phyloP scores from a whole-genome alignment of 805 yeast species.

The Metschnikowia henanensis region DNA sequence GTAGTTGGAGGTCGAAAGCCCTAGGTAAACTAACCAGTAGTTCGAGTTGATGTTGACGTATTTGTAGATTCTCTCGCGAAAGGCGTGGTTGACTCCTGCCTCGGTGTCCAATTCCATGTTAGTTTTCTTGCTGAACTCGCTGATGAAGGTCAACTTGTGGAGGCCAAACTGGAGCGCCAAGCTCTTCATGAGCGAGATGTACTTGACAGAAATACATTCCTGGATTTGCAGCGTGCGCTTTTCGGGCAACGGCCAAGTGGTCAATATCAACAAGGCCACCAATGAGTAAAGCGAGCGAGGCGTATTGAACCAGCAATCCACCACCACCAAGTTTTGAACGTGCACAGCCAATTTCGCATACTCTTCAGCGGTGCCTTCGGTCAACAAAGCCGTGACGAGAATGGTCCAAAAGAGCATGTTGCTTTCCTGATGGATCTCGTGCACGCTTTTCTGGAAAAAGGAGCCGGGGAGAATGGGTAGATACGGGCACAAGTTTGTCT shows the following conservation, averaged over 20 bases:
- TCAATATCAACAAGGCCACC: conserved; percentile 39
- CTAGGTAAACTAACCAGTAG: conserved; percentile 43
- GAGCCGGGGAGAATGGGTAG: conserved; percentile 19
- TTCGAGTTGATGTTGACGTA: conserved; percentile 43
- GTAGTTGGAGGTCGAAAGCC: conserved; percentile 31
- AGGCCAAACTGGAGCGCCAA: conserved; percentile 43
- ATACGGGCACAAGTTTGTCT: conserved; percentile 9
- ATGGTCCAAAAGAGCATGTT: conserved; percentile 44
- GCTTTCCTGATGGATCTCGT: conserved; percentile 25
- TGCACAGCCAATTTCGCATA: conserved; percentile 31
- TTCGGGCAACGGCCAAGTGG: conserved; percentile 46
- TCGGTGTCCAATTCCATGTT: conserved; percentile 24
- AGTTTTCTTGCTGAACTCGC: conserved; percentile 40
- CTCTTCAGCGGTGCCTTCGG: conserved; percentile 18
- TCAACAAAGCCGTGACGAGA: conserved; percentile 34
- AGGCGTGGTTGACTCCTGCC: conserved; percentile 31
- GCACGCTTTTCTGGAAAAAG: conserved; percentile 14
- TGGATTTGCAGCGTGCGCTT: conserved; percentile 22
- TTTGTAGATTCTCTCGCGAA: conserved; percentile 43
- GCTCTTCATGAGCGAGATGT: conserved; percentile 38
- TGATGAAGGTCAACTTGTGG: conserved; percentile 40
- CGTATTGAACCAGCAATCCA: conserved; percentile 44
- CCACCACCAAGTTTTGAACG: conserved; percentile 38
- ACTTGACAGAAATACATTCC: conserved; percentile 37
- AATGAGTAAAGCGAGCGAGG: conserved; percentile 43